These are phyloP conservation scores for Morella rubra DNA, from an alignment of 306 rosid genomes.

Conservation along the genomic window DNA sequence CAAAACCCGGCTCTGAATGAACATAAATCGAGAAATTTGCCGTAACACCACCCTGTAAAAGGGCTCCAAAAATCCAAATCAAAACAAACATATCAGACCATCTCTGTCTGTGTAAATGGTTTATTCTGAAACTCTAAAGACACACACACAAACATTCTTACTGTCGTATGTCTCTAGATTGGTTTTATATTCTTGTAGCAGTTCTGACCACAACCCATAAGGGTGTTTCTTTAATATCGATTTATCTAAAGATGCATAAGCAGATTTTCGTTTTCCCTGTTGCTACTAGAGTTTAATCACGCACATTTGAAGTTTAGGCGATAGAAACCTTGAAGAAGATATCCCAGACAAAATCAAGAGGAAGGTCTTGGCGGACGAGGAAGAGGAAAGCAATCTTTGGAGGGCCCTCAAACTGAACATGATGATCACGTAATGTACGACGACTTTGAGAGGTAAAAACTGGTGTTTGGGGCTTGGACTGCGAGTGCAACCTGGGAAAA, in stretches of 20 bases:
- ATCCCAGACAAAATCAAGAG: conserved; percentile 33
- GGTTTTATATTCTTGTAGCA: neutral
- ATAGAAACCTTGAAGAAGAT: conserved; percentile 29
- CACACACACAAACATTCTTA: too few relatives aligned
- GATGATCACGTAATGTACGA: neutral
- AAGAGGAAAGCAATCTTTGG: conserved; percentile 31
- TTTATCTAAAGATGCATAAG: neutral
- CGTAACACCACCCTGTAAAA: conserved; percentile 15
- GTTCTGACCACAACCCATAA: neutral
- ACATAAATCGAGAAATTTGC: conserved; percentile 32
- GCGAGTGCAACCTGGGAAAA: conserved; percentile 19
- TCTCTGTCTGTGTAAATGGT: neutral
- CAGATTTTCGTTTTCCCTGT: neutral
- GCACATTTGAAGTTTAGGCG: neutral
- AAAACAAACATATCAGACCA: neutral
- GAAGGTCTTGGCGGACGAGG: conserved; percentile 10
- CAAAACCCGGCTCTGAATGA: conserved; percentile 47
- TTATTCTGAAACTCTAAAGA: neutral
- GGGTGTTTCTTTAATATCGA: neutral
- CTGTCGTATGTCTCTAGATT: neutral
- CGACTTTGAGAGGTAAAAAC: conserved; percentile 1
- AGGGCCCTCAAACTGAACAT: conserved; percentile 17
- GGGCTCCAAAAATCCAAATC: neutral
- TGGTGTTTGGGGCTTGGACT: conserved; percentile 23
- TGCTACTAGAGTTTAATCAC: neutral